A percentile compares a stretch with the other conserved stretches of the same genome.
Evolutionary conservation across 805 yeast species (phyloP).

Genomic region (Saccharomycopsis fermentans): DNA sequence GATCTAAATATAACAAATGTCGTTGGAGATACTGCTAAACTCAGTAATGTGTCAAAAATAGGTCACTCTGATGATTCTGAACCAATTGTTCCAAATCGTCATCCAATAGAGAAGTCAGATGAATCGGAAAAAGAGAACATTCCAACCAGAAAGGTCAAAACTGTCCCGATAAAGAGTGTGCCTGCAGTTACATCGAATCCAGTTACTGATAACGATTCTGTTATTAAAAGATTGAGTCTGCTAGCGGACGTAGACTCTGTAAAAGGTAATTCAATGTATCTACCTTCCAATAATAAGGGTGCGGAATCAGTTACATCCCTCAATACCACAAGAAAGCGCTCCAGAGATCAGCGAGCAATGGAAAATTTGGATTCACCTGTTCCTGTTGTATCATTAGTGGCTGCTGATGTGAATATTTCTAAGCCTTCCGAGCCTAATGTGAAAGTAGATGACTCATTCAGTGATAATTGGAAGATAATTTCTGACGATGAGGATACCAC

Average conservation of each 20-base stretch:
- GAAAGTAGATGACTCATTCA: not conserved
- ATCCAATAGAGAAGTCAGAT: not conserved
- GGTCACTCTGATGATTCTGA: not conserved
- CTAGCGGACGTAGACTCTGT: not conserved
- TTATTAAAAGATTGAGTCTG: not conserved
- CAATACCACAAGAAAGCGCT: not conserved
- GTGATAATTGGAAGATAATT: not conserved
- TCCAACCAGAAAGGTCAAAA: not conserved
- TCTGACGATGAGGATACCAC: not conserved
- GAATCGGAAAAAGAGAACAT: not conserved
- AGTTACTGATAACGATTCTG: not conserved
- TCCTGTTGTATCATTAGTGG: not conserved
- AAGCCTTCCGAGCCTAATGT: not conserved
- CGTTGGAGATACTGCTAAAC: not conserved
- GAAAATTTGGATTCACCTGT: slow-evolving; percentile 1
- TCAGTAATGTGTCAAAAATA: not conserved
- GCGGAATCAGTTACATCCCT: not conserved
- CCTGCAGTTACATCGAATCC: not conserved
- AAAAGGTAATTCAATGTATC: not conserved
- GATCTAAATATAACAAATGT: not conserved
- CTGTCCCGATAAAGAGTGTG: not conserved
- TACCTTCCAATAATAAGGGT: not conserved
- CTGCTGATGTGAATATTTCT: not conserved
- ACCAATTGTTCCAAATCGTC: not conserved
- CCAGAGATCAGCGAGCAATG: not conserved